A percentile compares a stretch with the other conserved stretches of the same genome.
These are phyloP conservation scores for Lignosus rhinocerotis DNA, from an alignment of 1,284 basidiomycete species.

Conservation along the genomic window DNA sequence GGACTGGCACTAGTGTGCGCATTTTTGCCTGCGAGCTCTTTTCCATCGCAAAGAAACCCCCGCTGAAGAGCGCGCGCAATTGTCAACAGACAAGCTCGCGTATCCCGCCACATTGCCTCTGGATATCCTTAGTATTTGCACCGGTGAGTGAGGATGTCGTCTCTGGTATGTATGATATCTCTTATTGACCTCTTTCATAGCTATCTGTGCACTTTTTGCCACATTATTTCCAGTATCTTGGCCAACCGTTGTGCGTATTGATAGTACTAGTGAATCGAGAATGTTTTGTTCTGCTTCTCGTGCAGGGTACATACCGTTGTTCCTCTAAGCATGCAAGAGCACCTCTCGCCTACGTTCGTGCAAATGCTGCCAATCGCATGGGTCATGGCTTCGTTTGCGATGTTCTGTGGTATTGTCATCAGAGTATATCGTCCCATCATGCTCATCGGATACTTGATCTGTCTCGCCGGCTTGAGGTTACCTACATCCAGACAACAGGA, in stretches of 20 bases:
- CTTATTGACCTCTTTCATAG: background rate
- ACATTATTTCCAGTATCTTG: conserved; percentile 14
- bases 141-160: conserved; percentile 19
- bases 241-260: conserved; percentile 12
- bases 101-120: conserved; percentile 27
- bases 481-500: conserved; percentile 28
- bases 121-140: conserved; percentile 32
- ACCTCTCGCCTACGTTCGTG: conserved; percentile 29
- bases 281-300: background rate
- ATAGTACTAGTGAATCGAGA: no score
- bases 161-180: background rate
- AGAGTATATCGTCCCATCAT: conserved; percentile 28
- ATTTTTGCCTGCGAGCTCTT: conserved; percentile 21
- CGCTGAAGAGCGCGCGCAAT: background rate
- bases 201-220: conserved; percentile 26
- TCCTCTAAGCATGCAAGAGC: conserved; percentile 40
- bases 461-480: conserved; percentile 33
- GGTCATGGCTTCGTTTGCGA: conserved; percentile 26
- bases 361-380: conserved; percentile 27
- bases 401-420: conserved; percentile 27
- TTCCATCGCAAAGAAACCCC: background rate
- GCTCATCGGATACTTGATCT: conserved; percentile 30
- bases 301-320: conserved; percentile 39
- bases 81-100: background rate
- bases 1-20: conserved; percentile 10